Evolutionary conservation across 805 yeast species (phyloP), one percentile per base, ranked within the genome.

Genomic region (Candida glaebosa): DNA sequence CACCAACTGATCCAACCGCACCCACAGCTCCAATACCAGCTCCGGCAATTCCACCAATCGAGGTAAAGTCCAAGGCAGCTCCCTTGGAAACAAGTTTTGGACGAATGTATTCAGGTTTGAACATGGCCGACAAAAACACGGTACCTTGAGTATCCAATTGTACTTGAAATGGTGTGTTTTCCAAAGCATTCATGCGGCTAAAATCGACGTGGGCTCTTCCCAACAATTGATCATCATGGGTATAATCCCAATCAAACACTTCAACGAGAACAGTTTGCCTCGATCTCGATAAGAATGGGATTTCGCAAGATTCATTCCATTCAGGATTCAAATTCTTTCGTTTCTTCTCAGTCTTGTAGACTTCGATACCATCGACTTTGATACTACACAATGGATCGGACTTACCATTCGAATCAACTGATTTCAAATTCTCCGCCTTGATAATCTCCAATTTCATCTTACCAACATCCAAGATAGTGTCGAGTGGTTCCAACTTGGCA

Each of bases 181-280:
- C 57, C 18, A 62, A 62, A 2, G 81, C 75, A n/a, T 66, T 67
- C 31, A 85, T 50, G 2, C 68, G 45, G 1, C 76, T 60, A 14
- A 82, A 58, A 49, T 82, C 82, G 26, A 85, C 47, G 1, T 46
- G 48, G 5, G 73, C 75, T 25, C 61, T 51, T 33, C 90, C 90
- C 38, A 86, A 59, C 18, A 71, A 56, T 47, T 79, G 85, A 60
- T 82, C 79, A 39, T 73, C 76, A 47, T 87, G 90, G 18, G 89
- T 76, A 56, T 83, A 71, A 61, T 86, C 93, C 91, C 91, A 86
- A 60, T 86, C 93, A 53, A 64, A 76, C 14, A 82, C 78, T 34
- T 73, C 74, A 18, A 82, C 50, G 25, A 60, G 46, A 20, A 84
- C 57, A 14, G 64, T 52, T 18, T 76, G 66, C 55, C 84, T 74